A percentile compares a stretch with the other conserved stretches of the same genome.
These are phyloP conservation scores for Penicillium verrucosum DNA, from an alignment of 2,329 filamentous ascomycete genomes.

Conservation along the genomic window DNA sequence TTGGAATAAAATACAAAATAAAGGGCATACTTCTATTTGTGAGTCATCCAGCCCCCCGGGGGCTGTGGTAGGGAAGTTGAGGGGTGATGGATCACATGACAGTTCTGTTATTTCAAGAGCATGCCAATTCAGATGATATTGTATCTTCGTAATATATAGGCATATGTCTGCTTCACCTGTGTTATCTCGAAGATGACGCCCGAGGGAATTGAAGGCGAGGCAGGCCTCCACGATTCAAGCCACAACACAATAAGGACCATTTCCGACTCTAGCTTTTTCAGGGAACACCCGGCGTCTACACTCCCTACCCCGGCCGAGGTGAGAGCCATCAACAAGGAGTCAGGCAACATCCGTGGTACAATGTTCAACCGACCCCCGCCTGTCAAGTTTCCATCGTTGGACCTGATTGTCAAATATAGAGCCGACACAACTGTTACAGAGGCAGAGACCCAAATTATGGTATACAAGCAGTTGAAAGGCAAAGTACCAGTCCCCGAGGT, in stretches of 20 bases:
- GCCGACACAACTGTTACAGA: constrained; percentile 24
- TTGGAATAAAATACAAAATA: not conserved
- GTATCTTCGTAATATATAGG: too few relatives aligned
- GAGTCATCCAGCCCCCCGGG: not conserved
- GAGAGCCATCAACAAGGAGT: constrained; percentile 26
- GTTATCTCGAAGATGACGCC: not conserved
- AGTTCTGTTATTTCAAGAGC: too few relatives aligned
- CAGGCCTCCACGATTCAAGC: constrained; percentile 4
- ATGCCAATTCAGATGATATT: too few relatives aligned
- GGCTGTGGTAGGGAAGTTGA: too few relatives aligned
- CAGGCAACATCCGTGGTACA: constrained; percentile 13
- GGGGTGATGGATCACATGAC: too few relatives aligned
- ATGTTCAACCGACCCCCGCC: constrained; percentile 29
- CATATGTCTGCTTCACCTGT: not conserved
- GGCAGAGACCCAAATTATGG: not conserved
- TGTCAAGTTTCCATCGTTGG: constrained; percentile 33
- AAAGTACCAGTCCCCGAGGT: too few relatives aligned
- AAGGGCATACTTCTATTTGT: not conserved
- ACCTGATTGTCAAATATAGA: constrained; percentile 38
- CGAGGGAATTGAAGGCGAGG: constrained; percentile 2
- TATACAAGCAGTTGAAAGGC: too few relatives aligned
- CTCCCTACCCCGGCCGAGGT: constrained; percentile 32
- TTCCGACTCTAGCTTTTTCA: constrained; percentile 14
- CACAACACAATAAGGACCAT: constrained; percentile 5
- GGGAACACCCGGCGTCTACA: constrained; percentile 11